phyloP scores from a whole-genome alignment of 2,329 filamentous ascomycete genomes.

The Fusarium annulatum region DNA sequence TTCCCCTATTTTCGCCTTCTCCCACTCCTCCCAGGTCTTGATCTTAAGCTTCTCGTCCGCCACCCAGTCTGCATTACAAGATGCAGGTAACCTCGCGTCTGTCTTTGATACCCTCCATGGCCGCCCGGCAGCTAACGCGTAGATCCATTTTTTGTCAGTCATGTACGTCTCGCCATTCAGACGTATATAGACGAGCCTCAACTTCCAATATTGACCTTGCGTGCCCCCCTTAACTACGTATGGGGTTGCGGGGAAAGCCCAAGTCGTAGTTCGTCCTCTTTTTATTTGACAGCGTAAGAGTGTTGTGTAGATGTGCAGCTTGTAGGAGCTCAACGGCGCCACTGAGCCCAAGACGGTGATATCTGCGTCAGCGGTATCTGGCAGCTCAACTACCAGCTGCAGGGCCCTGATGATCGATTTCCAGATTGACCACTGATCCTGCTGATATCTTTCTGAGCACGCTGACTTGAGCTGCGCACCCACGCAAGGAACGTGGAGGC shows the following conservation, averaged over 20 bases:
- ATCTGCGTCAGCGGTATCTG: background rate
- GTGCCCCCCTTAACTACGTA: accelerated
- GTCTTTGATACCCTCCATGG: background rate
- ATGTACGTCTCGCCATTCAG: background rate
- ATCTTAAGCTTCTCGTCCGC: background rate
- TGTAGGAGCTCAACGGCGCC: background rate
- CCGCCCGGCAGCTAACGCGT: background rate
- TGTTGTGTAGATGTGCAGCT: background rate
- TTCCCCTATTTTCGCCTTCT: accelerated
- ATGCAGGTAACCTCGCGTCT: background rate
- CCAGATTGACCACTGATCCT: background rate
- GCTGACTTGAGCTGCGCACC: accelerated
- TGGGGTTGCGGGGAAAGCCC: background rate
- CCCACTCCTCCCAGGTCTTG: background rate
- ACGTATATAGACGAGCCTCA: background rate
- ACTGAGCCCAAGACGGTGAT: background rate
- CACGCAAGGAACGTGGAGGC: background rate
- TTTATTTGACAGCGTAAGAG: background rate
- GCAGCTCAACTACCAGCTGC: background rate
- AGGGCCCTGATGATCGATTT: background rate
- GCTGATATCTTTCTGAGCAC: background rate
- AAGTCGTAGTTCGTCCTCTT: background rate
- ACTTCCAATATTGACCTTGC: background rate
- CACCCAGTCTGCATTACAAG: background rate
- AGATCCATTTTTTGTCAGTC: accelerated